Evolutionary conservation across 140 eudicot genomes (phyloP).

Genomic region (Cichorium intybus): DNA sequence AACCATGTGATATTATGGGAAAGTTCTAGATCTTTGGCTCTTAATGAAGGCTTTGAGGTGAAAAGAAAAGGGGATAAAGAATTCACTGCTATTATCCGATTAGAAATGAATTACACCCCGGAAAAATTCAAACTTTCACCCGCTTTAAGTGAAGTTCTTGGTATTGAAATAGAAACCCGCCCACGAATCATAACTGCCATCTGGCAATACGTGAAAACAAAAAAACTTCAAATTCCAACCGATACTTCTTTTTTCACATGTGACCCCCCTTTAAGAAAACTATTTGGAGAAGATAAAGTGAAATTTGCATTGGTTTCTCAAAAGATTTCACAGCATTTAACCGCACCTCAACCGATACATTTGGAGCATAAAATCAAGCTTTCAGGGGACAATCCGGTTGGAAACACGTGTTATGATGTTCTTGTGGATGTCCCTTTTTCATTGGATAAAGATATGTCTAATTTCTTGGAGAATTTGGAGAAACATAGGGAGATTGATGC

Average conservation of each 20-base stretch:
- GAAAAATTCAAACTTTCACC: conserved; percentile 82
- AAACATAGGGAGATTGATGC: conserved; percentile 74
- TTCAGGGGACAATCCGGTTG: conserved; percentile 62
- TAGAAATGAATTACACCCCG: conserved; percentile 83
- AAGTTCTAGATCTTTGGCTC: conserved; percentile 64
- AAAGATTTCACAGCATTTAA: conserved; percentile 63
- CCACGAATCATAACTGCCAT: conserved; percentile 68
- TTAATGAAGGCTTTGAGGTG: conserved; percentile 83
- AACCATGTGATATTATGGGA: conserved; percentile 93
- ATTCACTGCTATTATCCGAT: conserved; percentile 66
- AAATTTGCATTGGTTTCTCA: conserved; percentile 67
- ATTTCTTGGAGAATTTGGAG: conserved; percentile 67
- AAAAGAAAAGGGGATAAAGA: conserved; percentile 91
- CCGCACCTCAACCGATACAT: conserved; percentile 80
- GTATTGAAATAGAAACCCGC: conserved; percentile 84
- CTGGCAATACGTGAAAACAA: conserved; percentile 83
- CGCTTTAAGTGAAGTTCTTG: conserved; percentile 67
- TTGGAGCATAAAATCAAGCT: conserved; percentile 83
- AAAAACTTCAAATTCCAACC: conserved; percentile 61
- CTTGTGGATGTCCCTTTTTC: conserved; percentile 73
- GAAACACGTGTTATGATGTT: conserved; percentile 82
- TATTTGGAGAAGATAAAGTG: conserved; percentile 83
- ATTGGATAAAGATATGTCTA: conserved; percentile 64
- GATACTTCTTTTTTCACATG: conserved; percentile 79
- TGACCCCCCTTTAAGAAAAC: conserved; percentile 71